Evolutionary conservation across 257 asterid genomes (phyloP).

Genomic region (Nicotiana undulata): DNA sequence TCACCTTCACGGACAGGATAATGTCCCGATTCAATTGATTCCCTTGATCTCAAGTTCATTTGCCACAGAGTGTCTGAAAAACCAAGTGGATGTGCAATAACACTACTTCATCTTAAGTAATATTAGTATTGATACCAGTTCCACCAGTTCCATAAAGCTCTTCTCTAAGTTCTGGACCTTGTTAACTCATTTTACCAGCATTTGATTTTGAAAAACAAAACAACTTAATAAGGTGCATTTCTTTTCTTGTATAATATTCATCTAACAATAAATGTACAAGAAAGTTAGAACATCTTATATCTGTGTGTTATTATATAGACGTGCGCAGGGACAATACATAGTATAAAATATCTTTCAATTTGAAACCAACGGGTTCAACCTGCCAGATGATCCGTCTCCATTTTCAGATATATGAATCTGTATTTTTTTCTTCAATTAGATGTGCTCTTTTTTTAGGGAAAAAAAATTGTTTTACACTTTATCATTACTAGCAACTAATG

Average conservation of each 20-base stretch:
- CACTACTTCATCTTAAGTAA: slow-evolving; percentile 8
- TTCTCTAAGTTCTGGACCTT: neutral
- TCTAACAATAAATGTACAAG: neutral
- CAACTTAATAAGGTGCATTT: neutral
- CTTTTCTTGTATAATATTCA: neutral
- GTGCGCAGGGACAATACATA: too few species aligned
- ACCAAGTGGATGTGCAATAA: slow-evolving; percentile 13
- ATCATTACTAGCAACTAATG: too few species aligned
- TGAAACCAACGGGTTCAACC: too few species aligned
- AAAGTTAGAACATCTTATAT: too few species aligned
- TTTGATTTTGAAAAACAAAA: neutral
- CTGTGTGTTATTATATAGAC: too few species aligned
- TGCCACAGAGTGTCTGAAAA: slow-evolving; percentile 62
- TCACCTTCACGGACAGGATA: slow-evolving; percentile 87
- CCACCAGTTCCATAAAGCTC: neutral
- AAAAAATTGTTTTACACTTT: too few species aligned
- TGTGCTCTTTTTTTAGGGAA: too few species aligned
- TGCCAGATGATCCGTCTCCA: too few species aligned
- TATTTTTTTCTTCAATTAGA: too few species aligned
- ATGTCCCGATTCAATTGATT: slow-evolving; percentile 58
- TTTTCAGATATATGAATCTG: too few species aligned
- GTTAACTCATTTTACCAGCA: neutral
- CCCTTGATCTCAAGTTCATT: slow-evolving; percentile 65
- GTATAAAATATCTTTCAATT: too few species aligned
- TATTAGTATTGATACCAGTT: neutral